phyloP scores from a whole-genome alignment of 23 red algal species.

The Gracilaria caudata region DNA sequence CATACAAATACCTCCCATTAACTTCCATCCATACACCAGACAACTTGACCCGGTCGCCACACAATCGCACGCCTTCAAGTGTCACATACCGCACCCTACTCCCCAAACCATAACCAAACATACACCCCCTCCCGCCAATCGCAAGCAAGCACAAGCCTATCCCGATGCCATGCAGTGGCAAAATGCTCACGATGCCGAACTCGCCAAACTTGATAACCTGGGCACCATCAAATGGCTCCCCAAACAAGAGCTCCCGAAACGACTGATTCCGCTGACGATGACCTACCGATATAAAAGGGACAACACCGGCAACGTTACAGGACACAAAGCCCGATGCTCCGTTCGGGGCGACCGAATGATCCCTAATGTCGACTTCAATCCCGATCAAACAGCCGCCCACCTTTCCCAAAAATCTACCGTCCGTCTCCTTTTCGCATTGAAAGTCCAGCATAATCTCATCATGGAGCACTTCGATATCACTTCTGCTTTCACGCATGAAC shows the following conservation, averaged over 20 bases:
- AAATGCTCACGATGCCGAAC: slow-evolving; percentile 38
- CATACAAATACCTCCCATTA: neutral
- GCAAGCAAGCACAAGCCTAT: slow-evolving; percentile 3
- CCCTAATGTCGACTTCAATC: neutral
- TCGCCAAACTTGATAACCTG: slow-evolving; percentile 19
- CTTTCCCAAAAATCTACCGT: neutral
- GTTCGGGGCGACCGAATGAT: slow-evolving; percentile 19
- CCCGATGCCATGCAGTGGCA: slow-evolving; percentile 1
- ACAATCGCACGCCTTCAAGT: slow-evolving; percentile 4
- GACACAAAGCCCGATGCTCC: slow-evolving; percentile 19
- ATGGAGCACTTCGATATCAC: slow-evolving; percentile 16
- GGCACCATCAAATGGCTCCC: slow-evolving; percentile 38
- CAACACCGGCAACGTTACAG: neutral
- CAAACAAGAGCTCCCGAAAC: neutral
- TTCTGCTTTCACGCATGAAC: slow-evolving; percentile 21
- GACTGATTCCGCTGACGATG: slow-evolving; percentile 20
- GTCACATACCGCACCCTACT: neutral
- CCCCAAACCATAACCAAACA: neutral
- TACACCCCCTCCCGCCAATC: neutral
- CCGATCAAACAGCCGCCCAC: neutral
- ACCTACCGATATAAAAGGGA: slow-evolving; percentile 15
- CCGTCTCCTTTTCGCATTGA: neutral
- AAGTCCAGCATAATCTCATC: neutral
- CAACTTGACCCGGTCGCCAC: slow-evolving; percentile 4
- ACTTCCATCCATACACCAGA: slow-evolving; percentile 44